A percentile compares a stretch with the other conserved stretches of the same genome.
Evolutionary conservation across 1,139 yeast genomes (phyloP).

Genomic region (Sugiyamaella xylanicola): DNA sequence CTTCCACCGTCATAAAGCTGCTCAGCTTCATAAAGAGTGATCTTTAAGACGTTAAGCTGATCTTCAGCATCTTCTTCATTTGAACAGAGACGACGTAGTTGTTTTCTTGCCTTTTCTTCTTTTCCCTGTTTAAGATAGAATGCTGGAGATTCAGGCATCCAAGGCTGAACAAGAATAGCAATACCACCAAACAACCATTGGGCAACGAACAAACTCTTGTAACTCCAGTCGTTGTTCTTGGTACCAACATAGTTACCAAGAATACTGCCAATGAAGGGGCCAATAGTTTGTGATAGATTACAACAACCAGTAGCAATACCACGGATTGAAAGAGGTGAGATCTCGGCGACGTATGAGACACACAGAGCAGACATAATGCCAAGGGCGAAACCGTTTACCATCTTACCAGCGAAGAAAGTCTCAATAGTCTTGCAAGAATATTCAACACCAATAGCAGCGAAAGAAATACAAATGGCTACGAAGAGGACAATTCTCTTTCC

Average conservation of each 20-base stretch:
- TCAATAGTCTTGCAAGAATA: conserved; percentile 37
- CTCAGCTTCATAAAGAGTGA: conserved; percentile 42
- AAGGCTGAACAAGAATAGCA: conserved; percentile 29
- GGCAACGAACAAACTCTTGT: conserved; percentile 39
- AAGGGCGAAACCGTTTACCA: conserved; percentile 37
- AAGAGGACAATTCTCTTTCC: conserved; percentile 34
- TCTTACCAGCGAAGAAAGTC: conserved; percentile 41
- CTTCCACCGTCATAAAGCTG: conserved; percentile 34
- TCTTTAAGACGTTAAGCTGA: conserved; percentile 36
- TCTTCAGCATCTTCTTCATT: conserved; percentile 35
- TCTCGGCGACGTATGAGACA: conserved; percentile 40
- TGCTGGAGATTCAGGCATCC: conserved; percentile 59
- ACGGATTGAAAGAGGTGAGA: conserved; percentile 42
- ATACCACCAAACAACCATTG: conserved; percentile 40
- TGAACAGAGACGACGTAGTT: conserved; percentile 31
- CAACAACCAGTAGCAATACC: conserved; percentile 38
- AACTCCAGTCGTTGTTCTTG: conserved; percentile 38
- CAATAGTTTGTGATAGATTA: conserved; percentile 40
- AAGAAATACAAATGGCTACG: conserved; percentile 25
- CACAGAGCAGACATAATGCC: conserved; percentile 36
- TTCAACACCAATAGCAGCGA: conserved; percentile 39
- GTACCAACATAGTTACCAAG: conserved; percentile 32
- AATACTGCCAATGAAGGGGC: conserved; percentile 40
- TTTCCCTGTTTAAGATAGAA: conserved; percentile 49
- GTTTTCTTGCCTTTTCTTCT: conserved; percentile 45